Evolutionary conservation across 2,329 filamentous ascomycete genomes (phyloP), one percentile per base, ranked within the genome.

Genomic region (Phialemoniopsis sp.): DNA sequence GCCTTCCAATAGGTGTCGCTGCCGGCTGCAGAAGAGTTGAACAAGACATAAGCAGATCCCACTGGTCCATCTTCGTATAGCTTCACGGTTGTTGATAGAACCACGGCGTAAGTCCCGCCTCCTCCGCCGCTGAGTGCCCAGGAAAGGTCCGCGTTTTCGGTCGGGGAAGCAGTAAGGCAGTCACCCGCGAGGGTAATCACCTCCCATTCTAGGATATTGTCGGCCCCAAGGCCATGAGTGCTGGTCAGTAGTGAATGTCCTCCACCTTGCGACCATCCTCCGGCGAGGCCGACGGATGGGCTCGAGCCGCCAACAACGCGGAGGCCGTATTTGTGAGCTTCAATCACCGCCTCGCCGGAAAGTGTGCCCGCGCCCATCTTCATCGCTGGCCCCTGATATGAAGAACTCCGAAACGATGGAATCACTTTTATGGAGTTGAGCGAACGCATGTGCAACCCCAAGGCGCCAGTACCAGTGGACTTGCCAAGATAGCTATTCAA

Each of bases 41-140:
- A 39, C 13, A 13, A 5, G 5, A 39, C 17, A 8, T 17, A 15
- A 9, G 37, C 29, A 19, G 17, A 30, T 8, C 16, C 26, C 13
- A 34, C 12, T 9, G 37, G 21, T 5, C 19, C 32, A 13, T 35
- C 32, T 14, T 14, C 19, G 15, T 39, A 32, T 14, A 28, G 17
- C 6, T 14, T 14, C 14, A 35, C 37, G 5, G 32, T 35, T 51
- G 77, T 60, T 5, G 67, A 71, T 13, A 66, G 53, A 4, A 78
- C 69, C 2, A 79, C 60, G 2, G 64, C 76, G 45, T 69, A 80
- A 3, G 63, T 76, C 4, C 73, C 73, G 13, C 62, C 67, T 3
- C 75, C 73, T 5, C 74, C 72, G 8, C 73, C 72, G 34, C 58
- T 59, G 5, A 78, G 52, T 3, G 75, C 76, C 74, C 74, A 81